Conservation (phyloP, 257 asterid species). For the Ligustrum vulgare region DNA sequence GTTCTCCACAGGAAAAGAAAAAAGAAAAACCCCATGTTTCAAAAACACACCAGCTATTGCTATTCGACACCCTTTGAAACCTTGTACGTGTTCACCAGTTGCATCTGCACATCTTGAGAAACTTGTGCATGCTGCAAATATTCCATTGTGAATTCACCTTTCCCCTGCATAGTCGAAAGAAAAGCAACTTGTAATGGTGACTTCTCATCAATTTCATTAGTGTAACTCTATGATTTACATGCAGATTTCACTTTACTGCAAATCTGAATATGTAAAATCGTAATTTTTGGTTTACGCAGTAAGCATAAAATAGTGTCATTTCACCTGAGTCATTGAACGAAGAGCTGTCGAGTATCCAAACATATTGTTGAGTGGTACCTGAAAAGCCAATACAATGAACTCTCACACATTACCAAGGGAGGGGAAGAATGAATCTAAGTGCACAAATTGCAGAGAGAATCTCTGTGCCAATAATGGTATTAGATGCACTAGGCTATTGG, state of each 20-base stretch:
- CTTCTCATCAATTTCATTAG: not conserved
- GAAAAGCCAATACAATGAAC: conserved; percentile 22
- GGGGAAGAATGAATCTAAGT: not conserved
- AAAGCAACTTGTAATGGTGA: not conserved
- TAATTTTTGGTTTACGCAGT: too few relatives aligned
- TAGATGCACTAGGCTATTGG: not conserved
- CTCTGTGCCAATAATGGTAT: not conserved
- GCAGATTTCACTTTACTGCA: too few relatives aligned
- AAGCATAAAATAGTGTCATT: not conserved
- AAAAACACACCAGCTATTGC: conserved; percentile 30
- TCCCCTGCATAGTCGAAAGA: conserved; percentile 52
- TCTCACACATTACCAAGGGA: not conserved
- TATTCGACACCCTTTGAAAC: conserved; percentile 56
- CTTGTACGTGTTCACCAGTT: conserved; percentile 67
- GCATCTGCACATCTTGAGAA: conserved; percentile 81
- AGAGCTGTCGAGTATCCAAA: conserved; percentile 96
- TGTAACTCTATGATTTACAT: not conserved
- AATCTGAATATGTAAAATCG: too few relatives aligned
- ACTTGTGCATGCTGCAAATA: conserved; percentile 81
- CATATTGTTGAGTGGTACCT: conserved; percentile 99
- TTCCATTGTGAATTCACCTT: conserved; percentile 99
- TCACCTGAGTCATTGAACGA: conserved; percentile 99
- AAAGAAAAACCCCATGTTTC: not conserved
- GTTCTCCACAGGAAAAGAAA: not conserved
- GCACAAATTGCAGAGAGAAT: not conserved